phyloP scores from a whole-genome alignment of 140 eudicot species.

The Erigeron philadelphicus region DNA sequence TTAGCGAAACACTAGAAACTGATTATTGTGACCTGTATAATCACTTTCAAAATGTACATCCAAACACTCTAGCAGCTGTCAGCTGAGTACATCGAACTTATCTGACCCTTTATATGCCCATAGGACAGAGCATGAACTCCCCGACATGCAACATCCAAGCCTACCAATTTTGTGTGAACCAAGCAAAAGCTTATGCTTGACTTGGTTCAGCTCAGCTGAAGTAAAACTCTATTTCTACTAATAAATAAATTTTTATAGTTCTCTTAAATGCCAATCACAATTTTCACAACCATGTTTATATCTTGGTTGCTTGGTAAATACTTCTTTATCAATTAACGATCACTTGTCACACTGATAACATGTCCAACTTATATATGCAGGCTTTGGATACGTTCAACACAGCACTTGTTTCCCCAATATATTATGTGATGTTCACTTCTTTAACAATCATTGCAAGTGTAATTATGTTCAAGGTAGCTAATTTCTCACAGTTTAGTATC shows the following conservation, averaged over 20 bases:
- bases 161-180: too few relatives aligned
- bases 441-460: constrained; percentile 76
- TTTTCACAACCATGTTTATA: not conserved
- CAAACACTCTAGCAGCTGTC: not conserved
- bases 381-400: constrained; percentile 88
- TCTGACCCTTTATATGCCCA: not conserved
- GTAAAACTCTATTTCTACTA: not conserved
- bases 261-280: not conserved
- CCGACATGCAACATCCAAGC: too few relatives aligned
- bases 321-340: not conserved
- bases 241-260: not conserved
- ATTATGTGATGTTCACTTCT: constrained; percentile 89
- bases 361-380: constrained; percentile 33
- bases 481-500: not conserved
- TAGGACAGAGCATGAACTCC: too few relatives aligned
- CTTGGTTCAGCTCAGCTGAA: too few relatives aligned
- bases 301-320: not conserved
- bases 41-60: too few relatives aligned
- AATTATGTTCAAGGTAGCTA: constrained; percentile 86
- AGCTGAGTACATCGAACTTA: not conserved
- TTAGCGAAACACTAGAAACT: not conserved
- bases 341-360: not conserved
- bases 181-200: too few relatives aligned
- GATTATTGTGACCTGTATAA: too few relatives aligned
- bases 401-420: constrained; percentile 85